Conservation (phyloP, 441 rosid species). For the Arabidopsis lyrata region DNA sequence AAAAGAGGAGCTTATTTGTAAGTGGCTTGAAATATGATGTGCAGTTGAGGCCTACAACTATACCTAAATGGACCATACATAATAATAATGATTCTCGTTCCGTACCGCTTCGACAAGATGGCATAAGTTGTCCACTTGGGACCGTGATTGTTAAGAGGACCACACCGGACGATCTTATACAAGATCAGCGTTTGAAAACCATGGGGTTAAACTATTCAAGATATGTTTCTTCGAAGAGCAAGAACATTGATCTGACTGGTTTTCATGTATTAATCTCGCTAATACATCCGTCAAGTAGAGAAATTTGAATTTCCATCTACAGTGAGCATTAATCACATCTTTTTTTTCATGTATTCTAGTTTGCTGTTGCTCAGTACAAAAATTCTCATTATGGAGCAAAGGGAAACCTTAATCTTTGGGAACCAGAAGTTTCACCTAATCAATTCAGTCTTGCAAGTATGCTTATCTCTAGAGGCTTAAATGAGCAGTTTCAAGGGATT, state of each 20-base stretch:
- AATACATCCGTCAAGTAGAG: neutral
- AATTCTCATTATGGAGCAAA: too few species aligned
- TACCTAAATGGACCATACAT: conserved; percentile 23
- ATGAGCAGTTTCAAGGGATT: conserved; percentile 19
- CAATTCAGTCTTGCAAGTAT: conserved; percentile 7
- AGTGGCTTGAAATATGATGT: neutral
- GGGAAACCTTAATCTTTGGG: too few species aligned
- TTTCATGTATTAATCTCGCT: conserved; percentile 28
- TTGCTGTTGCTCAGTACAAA: too few species aligned
- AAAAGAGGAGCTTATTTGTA: neutral
- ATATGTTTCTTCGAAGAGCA: neutral
- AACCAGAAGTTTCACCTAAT: too few species aligned
- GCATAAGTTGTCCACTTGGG: conserved; percentile 36
- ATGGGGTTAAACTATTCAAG: conserved; percentile 10
- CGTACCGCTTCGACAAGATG: conserved; percentile 20
- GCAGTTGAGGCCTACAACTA: conserved; percentile 38
- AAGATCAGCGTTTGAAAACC: conserved; percentile 9
- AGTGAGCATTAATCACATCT: too few species aligned
- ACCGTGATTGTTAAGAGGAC: conserved; percentile 32
- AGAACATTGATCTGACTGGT: conserved; percentile 20
- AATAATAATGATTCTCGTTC: conserved; percentile 21
- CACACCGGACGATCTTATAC: conserved; percentile 29
- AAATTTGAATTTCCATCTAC: too few species aligned
- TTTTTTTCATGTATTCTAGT: too few species aligned
- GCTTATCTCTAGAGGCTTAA: neutral